Evolutionary conservation across 2,329 filamentous ascomycete genomes (phyloP), one percentile per base, ranked within the genome.

Genomic region (Clarireedia hainanense): DNA sequence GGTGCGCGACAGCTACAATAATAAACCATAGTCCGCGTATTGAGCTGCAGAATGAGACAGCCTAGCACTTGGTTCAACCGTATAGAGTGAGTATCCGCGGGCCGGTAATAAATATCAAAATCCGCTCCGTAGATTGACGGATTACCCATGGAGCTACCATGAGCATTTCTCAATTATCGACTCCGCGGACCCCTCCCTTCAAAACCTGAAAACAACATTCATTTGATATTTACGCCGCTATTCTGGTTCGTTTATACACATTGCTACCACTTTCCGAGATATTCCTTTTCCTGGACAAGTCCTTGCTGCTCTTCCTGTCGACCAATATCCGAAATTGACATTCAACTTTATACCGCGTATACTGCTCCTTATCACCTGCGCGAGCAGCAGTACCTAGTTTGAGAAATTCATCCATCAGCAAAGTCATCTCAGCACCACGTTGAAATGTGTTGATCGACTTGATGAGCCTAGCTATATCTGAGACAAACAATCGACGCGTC

Each of bases 301-400:
- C 42, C 42, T 45, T 45, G n/a, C 42, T 45, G 17, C 42, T 45
- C n/a, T 45, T 45, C 42, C 24, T 12, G 42, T 45, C 42, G 6
- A 45, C 42, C 42, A 45, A 45, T 47, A 47, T 47, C 23, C 45
- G 45, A 47, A 47, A 47, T 47, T 47, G 45, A 6, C 45, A 47
- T n/a, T 47, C 45, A 47, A 47, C 45, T 27, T 47, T 47, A 30
- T 27, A 30, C 14, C 7, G 26, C 10, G 45, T 47, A 30, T 47
- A 47, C 36, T 50, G 6, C 6, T 10, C 34, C 20, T 50, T 50
- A 4, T 50, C 3, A 40, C 20, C 1, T 14, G 14, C 2, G 12
- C 34, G 34, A 50, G 34, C 23, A 50, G 34, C 12, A n/a, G 5
- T 50, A 27, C 34, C 48, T n/a, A 50, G 34, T 9, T 50, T 39